phyloP scores from a whole-genome alignment of 345 rosid genomes.

The Syzygium grande region DNA sequence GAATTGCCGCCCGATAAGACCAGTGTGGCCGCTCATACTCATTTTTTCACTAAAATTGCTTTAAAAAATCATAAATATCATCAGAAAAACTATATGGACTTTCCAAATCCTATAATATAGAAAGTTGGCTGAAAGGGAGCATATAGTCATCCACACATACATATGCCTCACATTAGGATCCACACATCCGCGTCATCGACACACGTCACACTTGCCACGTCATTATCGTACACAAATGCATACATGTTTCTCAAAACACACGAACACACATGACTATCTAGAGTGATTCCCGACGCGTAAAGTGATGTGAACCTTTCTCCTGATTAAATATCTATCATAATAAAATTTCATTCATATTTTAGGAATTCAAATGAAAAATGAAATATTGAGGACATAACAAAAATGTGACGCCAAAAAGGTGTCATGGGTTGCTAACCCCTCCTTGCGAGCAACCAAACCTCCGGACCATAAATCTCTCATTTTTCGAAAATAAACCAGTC shows the following conservation, averaged over 20 bases:
- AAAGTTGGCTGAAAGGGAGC: not conserved
- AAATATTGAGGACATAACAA: not conserved
- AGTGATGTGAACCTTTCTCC: too few species aligned
- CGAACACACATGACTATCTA: not conserved
- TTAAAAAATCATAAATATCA: not conserved
- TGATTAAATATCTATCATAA: not conserved
- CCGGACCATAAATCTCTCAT: not conserved
- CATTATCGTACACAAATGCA: not conserved
- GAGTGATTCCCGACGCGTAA: not conserved
- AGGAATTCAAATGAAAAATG: not conserved
- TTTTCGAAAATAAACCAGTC: not conserved
- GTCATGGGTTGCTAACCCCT: not conserved
- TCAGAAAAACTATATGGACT: not conserved
- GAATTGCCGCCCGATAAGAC: not conserved
- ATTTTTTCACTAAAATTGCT: not conserved
- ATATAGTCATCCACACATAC: not conserved
- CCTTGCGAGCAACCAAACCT: not conserved
- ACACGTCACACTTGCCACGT: not conserved
- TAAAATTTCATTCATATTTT: not conserved
- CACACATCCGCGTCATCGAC: not conserved
- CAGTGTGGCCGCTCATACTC: not conserved
- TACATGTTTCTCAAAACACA: not conserved
- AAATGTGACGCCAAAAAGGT: not conserved
- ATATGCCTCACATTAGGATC: not conserved
- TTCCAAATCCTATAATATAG: not conserved